Conservation (phyloP, 495 filamentous ascomycete genomes). For the Aspergillus steynii region DNA sequence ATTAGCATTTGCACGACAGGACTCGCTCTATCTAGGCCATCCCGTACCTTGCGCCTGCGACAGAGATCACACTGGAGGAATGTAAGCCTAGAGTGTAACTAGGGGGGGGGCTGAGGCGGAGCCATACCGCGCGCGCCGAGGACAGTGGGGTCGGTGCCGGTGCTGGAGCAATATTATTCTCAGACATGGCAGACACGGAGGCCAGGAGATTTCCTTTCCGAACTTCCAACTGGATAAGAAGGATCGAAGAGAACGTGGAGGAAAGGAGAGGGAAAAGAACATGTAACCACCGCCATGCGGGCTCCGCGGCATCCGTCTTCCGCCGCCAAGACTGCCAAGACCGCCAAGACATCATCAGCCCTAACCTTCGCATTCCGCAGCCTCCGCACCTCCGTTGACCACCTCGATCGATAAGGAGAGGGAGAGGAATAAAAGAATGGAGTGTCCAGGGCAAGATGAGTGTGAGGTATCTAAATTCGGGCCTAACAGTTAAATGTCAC, state of each 20-base stretch:
- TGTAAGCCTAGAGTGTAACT: too few relatives aligned
- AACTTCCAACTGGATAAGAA: too few relatives aligned
- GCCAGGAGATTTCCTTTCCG: too few relatives aligned
- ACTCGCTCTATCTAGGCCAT: background rate
- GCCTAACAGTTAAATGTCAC: background rate
- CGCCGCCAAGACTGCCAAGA: slow-evolving; percentile 5
- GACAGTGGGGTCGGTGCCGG: background rate
- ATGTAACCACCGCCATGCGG: background rate
- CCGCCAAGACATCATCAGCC: background rate
- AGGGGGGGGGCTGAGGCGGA: background rate
- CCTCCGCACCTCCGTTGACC: background rate
- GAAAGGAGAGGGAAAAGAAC: background rate
- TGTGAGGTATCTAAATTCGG: background rate
- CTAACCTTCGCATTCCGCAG: slow-evolving; percentile 3
- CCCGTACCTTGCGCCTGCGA: slow-evolving; percentile 4
- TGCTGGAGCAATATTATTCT: background rate
- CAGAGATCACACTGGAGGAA: slow-evolving; percentile 7
- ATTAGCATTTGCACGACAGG: background rate
- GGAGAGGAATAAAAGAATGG: background rate
- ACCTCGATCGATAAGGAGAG: background rate
- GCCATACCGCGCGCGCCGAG: slow-evolving; percentile 1
- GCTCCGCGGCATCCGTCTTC: background rate
- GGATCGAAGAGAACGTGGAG: too few relatives aligned
- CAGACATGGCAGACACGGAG: background rate
- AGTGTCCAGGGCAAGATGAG: background rate